A percentile compares a stretch with the other conserved stretches of the same genome.
These are phyloP conservation scores for Endocalyx cinctus DNA, from an alignment of 2,329 filamentous ascomycete species.

Conservation along the genomic window DNA sequence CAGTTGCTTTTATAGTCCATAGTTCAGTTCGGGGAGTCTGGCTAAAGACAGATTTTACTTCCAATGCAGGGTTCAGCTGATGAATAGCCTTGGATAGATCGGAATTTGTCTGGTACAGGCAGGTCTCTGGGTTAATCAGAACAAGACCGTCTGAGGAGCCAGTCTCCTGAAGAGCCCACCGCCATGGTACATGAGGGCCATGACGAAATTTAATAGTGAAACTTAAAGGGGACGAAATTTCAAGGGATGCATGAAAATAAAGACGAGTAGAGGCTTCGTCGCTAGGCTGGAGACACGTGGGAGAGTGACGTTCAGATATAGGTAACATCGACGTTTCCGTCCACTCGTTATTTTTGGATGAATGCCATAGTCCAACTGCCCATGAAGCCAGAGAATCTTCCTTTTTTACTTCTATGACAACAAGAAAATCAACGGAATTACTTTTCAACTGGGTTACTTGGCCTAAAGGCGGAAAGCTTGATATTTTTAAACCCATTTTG, in stretches of 20 bases:
- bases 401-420: constrained; percentile 62
- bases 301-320: constrained; percentile 21
- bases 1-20: constrained; percentile 60
- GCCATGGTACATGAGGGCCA: constrained; percentile 52
- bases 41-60: constrained; percentile 50
- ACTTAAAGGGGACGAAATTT: constrained; percentile 43
- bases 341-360: constrained; percentile 42
- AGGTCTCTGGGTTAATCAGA: constrained; percentile 40
- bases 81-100: constrained; percentile 53
- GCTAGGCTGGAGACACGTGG: constrained; percentile 48
- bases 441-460: constrained; percentile 61
- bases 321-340: constrained; percentile 34
- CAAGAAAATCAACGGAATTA: constrained; percentile 54
- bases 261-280: constrained; percentile 32
- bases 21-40: constrained; percentile 66
- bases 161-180: constrained; percentile 64
- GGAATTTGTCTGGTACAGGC: constrained; percentile 23
- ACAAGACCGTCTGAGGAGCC: constrained; percentile 60
- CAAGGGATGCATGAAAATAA: constrained; percentile 51
- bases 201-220: constrained; percentile 71
- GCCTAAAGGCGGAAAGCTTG: constrained; percentile 66
- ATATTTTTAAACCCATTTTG: constrained; percentile 35
- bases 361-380: constrained; percentile 73
- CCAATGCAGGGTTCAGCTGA: constrained; percentile 52
- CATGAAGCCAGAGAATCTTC: constrained; percentile 54